Evolutionary conservation across 2,329 filamentous ascomycete genomes (phyloP), one percentile per base, ranked within the genome.

Genomic region (Cladophialophora chaetospira): DNA sequence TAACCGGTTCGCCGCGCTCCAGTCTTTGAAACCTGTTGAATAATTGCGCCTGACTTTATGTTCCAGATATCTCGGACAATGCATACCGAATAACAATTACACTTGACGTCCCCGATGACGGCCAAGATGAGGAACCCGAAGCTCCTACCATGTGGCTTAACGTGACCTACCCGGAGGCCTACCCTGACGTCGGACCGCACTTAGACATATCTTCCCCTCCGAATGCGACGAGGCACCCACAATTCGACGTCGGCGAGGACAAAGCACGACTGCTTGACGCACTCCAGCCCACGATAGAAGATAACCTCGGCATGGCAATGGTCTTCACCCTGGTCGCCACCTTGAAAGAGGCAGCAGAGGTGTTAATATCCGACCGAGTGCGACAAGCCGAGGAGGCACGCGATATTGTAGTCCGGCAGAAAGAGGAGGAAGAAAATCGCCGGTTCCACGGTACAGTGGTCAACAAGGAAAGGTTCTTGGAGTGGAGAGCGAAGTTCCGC

Each of bases 271-370:
- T 99, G 11, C 82, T 97, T 13, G 79, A 85, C 48, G 82, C 83
- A 1, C 78, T 97, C 10, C 73, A 84, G 35, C 85, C 88, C 13
- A 89, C 87, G 0, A 88, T 97, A 31, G 87, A 94, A 71, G 94
- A 99, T 73, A 97, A 92, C 66, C 76, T 97, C 58, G 94, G 94
- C 61, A 97, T 97, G 88, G 89, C 91, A 53, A 99, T 99, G 94
- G 78, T 99, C 1, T 99, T 97, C 74, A 91, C 93, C 0, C 78
- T 99, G 21, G 88, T 95, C 52, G 90, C 88, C 11, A 85, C 88
- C 0, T 77, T 99, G 58, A 97, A 97, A 71, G 94, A 99, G 57
- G 81, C 83, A 49, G 93, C 92, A n/a, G 94, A 99, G 77, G 81
- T 86, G 65, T 82, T 99, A 57, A 85, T 97, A 64, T 75, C 81